Evolutionary conservation across 306 rosid species (phyloP).

Genomic region (Castanospermum australe): DNA sequence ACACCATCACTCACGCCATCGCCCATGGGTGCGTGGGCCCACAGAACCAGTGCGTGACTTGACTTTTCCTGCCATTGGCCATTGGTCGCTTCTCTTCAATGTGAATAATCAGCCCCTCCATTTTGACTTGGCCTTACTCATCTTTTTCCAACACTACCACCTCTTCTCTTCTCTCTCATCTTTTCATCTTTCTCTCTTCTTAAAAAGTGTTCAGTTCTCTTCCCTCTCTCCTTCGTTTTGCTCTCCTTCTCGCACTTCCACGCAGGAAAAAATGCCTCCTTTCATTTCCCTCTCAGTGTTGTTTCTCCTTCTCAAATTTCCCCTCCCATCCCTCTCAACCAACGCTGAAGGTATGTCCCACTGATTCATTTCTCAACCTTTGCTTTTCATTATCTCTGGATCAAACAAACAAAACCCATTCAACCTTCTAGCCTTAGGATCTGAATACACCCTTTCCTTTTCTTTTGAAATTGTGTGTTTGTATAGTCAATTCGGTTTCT

Average conservation of each 20-base stretch:
- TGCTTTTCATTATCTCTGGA: background rate
- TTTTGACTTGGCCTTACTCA: background rate
- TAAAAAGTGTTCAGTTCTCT: too few relatives aligned
- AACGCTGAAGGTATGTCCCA: conserved; percentile 18
- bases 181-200: background rate
- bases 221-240: background rate
- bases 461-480: background rate
- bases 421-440: background rate
- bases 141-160: background rate
- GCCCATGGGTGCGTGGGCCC: background rate
- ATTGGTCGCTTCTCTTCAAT: background rate
- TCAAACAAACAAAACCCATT: background rate
- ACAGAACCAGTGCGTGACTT: background rate
- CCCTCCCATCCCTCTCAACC: conserved; percentile 22
- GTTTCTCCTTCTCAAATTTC: conserved; percentile 12
- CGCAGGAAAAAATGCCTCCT: conserved; percentile 4
- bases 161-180: background rate
- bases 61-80: background rate
- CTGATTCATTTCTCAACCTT: background rate
- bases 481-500: conserved; percentile 11
- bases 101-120: background rate
- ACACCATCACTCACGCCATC: too few relatives aligned
- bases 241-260: background rate
- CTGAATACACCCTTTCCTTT: background rate
- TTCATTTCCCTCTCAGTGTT: background rate